phyloP scores from a whole-genome alignment of 2,329 filamentous ascomycete species.

The Anthostomella pinea region DNA sequence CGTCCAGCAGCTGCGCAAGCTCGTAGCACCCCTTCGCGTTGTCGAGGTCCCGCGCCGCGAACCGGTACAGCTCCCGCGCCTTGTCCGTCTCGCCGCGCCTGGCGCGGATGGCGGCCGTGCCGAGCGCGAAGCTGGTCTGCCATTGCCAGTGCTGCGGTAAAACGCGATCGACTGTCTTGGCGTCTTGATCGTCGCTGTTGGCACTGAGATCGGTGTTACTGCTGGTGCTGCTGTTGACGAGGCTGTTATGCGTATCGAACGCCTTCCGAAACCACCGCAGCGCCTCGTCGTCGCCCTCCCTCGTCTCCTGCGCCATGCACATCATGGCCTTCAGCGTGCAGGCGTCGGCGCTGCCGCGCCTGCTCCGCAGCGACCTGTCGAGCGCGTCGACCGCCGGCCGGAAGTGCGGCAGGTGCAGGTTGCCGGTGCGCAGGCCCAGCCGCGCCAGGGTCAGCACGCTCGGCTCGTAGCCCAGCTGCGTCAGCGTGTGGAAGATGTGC shows the following conservation, averaged over 20 bases:
- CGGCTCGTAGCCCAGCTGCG: slow-evolving; percentile 33
- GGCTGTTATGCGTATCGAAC: too few species aligned
- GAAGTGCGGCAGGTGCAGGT: slow-evolving; percentile 17
- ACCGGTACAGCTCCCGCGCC: slow-evolving; percentile 21
- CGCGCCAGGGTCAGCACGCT: slow-evolving; percentile 34
- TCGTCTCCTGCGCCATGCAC: slow-evolving; percentile 15
- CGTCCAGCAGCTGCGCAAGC: slow-evolving; percentile 28
- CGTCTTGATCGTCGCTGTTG: too few species aligned
- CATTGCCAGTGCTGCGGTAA: slow-evolving; percentile 40
- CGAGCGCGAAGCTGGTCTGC: slow-evolving; percentile 32
- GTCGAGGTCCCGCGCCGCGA: slow-evolving; percentile 32
- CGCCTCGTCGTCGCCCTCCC: slow-evolving; percentile 22
- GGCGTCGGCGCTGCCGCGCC: slow-evolving; percentile 36
- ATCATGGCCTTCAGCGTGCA: slow-evolving; percentile 36
- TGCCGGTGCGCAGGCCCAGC: slow-evolving; percentile 14
- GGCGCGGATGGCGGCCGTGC: slow-evolving; percentile 28
- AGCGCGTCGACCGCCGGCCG: slow-evolving; percentile 19
- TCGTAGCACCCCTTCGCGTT: slow-evolving; percentile 23
- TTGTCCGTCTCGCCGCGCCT: slow-evolving; percentile 17
- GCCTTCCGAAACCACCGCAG: slow-evolving; percentile 31
- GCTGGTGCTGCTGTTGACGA: too few species aligned
- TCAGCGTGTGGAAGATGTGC: slow-evolving; percentile 36
- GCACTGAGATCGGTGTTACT: too few species aligned
- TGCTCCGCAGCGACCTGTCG: slow-evolving; percentile 6
- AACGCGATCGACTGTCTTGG: too few species aligned